Conservation (phyloP, 495 filamentous ascomycete genomes). For the Aspergillus taichungensis region DNA sequence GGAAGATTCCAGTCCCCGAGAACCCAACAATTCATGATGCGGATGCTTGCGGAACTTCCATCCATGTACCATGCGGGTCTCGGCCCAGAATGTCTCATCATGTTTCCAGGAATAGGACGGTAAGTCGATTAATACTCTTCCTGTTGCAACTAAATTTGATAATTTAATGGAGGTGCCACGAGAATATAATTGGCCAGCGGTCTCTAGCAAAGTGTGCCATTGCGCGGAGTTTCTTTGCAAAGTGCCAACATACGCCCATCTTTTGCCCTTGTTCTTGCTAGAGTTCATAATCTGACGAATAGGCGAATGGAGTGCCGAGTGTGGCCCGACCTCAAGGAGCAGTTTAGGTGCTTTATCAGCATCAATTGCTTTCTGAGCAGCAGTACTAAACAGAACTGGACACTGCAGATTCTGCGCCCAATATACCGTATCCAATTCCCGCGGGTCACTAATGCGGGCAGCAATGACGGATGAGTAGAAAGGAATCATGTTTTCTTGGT, state of each 20-base stretch:
- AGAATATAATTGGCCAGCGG: conserved; percentile 21
- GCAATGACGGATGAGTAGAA: conserved; percentile 26
- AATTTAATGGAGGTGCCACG: conserved; percentile 14
- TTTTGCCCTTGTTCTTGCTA: conserved; percentile 1
- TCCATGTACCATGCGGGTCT: conserved; percentile 34
- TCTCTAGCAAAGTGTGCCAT: conserved; percentile 10
- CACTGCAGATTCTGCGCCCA: conserved; percentile 33
- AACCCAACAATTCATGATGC: conserved; percentile 41
- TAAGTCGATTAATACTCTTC: conserved; percentile 28
- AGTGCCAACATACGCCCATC: conserved; percentile 23
- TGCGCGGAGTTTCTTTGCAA: conserved; percentile 16
- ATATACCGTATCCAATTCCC: conserved; percentile 27
- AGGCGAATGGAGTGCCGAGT: conserved; percentile 30
- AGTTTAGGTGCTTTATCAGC: conserved; percentile 11
- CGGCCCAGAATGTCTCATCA: conserved; percentile 33
- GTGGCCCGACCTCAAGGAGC: conserved; percentile 40
- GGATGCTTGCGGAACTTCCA: conserved; percentile 38
- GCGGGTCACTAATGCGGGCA: conserved; percentile 5
- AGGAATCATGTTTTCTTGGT: neutral
- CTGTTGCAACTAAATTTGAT: conserved; percentile 17
- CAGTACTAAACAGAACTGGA: conserved; percentile 28
- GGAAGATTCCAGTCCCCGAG: conserved; percentile 26
- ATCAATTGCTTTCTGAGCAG: conserved; percentile 10
- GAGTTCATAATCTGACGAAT: conserved; percentile 20
- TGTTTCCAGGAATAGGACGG: conserved; percentile 46